A percentile compares a stretch with the other conserved stretches of the same genome.
Conservation (phyloP, 176 grass and related monocot species). For the Zoysia japonica region DNA sequence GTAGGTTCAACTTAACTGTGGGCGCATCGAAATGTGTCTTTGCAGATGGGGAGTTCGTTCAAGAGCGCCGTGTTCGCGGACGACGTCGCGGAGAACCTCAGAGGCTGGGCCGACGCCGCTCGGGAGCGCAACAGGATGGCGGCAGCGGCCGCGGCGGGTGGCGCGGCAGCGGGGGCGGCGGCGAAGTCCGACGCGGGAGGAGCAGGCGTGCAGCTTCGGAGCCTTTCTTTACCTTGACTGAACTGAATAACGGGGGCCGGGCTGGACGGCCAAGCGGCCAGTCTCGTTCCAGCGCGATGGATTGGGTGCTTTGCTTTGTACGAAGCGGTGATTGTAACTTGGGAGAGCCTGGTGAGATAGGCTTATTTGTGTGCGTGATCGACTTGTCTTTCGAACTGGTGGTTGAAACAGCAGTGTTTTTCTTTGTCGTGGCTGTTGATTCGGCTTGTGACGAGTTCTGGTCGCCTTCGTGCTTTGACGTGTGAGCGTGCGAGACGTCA, state of each 20-base stretch:
- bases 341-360: background rate
- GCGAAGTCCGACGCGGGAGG: background rate
- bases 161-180: background rate
- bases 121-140: constrained; percentile 21
- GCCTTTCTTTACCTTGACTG: background rate
- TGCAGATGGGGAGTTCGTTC: constrained; percentile 83
- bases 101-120: constrained; percentile 30
- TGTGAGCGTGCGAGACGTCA: too few species aligned
- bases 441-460: too few species aligned
- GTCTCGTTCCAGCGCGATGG: background rate
- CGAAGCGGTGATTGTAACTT: background rate
- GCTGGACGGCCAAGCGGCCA: background rate
- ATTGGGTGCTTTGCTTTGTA: background rate
- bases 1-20: background rate
- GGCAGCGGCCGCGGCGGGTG: background rate
- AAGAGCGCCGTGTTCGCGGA: constrained; percentile 78
- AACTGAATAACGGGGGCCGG: background rate
- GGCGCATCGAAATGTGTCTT: background rate
- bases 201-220: background rate
- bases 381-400: too few species aligned
- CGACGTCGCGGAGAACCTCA: constrained; percentile 36
- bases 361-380: background rate
- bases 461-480: too few species aligned
- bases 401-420: too few species aligned
- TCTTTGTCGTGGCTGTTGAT: too few species aligned